Evolutionary conservation across 371 early-diverging fungal species (phyloP).

Genomic region (Mucor piriformis): DNA sequence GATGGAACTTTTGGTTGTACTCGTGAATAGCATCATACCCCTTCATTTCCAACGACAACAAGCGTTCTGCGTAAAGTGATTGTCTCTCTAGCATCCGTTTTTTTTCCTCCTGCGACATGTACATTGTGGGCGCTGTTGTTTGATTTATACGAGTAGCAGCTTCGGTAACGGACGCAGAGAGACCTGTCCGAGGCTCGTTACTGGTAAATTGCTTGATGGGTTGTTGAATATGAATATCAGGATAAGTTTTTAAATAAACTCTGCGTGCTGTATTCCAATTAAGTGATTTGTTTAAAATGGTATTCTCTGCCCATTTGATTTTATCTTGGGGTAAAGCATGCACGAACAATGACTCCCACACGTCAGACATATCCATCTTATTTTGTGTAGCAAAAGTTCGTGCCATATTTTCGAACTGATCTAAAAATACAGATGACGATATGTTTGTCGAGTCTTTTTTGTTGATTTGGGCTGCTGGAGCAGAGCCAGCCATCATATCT

Average conservation of each 20-base stretch:
- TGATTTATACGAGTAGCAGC: neutral
- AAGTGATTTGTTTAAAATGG: neutral
- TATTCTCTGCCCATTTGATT: constrained; percentile 1
- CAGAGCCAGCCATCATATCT: neutral
- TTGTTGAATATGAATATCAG: neutral
- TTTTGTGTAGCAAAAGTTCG: neutral
- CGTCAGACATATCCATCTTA: neutral
- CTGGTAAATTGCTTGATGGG: neutral
- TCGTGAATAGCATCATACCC: neutral
- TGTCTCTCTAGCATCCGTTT: neutral
- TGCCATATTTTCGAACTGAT: constrained; percentile 2
- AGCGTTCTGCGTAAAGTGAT: constrained; percentile 1
- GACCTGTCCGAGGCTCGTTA: neutral
- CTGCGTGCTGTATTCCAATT: neutral
- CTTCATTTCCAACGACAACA: constrained; percentile 7
- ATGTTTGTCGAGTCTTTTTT: neutral
- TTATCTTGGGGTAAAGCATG: constrained; percentile 9
- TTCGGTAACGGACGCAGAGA: neutral
- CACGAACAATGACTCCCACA: constrained; percentile 7
- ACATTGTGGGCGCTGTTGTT: neutral
- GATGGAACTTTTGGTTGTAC: constrained; percentile 6
- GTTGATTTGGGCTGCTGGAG: neutral
- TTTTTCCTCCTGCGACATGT: neutral
- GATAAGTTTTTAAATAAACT: neutral
- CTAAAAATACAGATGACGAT: neutral